phyloP scores from a whole-genome alignment of 805 yeast genomes.

The Pichia manshurica region DNA sequence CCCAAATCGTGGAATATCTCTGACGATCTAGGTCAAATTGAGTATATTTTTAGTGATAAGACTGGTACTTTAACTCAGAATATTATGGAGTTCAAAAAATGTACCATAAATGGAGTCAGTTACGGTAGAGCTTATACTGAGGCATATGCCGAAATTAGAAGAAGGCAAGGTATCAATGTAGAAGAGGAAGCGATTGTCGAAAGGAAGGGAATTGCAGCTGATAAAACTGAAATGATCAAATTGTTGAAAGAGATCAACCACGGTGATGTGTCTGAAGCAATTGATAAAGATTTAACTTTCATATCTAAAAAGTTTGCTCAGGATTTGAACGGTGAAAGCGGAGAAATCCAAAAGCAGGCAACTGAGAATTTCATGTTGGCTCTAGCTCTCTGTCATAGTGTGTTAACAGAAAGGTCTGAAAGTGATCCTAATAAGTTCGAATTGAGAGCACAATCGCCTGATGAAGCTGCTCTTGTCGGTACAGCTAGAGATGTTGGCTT shows the following conservation, averaged over 20 bases:
- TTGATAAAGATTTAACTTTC: conserved; percentile 58
- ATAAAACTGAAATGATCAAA: conserved; percentile 54
- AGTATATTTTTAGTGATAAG: conserved; percentile 77
- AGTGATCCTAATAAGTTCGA: conserved; percentile 49
- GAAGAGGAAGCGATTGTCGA: conserved; percentile 38
- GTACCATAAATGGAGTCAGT: conserved; percentile 65
- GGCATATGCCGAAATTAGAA: conserved; percentile 71
- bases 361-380: conserved; percentile 74
- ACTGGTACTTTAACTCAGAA: conserved; percentile 83
- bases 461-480: conserved; percentile 79
- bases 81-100: conserved; percentile 79
- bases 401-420: conserved; percentile 61
- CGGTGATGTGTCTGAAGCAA: conserved; percentile 29
- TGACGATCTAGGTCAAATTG: conserved; percentile 82
- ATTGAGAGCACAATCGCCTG: conserved; percentile 77
- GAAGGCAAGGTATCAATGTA: conserved; percentile 72
- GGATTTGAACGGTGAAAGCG: conserved; percentile 52
- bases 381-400: conserved; percentile 74
- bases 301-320: conserved; percentile 58
- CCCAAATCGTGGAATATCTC: conserved; percentile 84
- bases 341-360: conserved; percentile 48
- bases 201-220: conserved; percentile 48
- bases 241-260: conserved; percentile 35
- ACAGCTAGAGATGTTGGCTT: conserved; percentile 78
- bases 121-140: conserved; percentile 83